phyloP scores from a whole-genome alignment of 345 rosid genomes.

The Salix purpurea region DNA sequence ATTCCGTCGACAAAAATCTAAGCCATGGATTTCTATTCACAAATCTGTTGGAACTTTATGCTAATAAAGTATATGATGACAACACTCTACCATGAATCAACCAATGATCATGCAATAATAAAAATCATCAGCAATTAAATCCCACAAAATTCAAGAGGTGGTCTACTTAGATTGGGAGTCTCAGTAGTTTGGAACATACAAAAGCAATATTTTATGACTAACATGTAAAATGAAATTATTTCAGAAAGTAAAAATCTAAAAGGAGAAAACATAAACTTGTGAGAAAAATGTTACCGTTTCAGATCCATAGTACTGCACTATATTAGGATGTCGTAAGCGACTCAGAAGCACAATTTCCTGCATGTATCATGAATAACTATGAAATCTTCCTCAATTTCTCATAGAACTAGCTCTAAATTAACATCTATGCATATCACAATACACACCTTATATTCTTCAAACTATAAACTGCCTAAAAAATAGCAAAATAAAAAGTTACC shows the following conservation, averaged over 20 bases:
- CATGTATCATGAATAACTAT: slow-evolving; percentile 4
- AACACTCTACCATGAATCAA: not conserved
- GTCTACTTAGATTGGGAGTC: not conserved
- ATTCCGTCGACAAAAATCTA: not conserved
- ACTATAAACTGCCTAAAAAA: not conserved
- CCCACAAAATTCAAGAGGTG: not conserved
- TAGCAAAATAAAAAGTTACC: slow-evolving; percentile 30
- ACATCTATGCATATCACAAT: not conserved
- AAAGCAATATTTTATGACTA: not conserved
- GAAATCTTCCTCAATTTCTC: slow-evolving; percentile 1
- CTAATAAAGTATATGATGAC: not conserved
- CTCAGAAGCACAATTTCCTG: slow-evolving; percentile 69
- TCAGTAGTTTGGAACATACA: not conserved
- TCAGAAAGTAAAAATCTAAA: not conserved
- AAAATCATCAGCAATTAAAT: not conserved
- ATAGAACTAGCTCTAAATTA: not conserved
- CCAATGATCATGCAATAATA: not conserved
- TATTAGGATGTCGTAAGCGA: slow-evolving; percentile 63
- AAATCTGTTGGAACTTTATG: not conserved
- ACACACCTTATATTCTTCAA: not conserved
- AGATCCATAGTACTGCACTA: slow-evolving; percentile 73
- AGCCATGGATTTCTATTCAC: not conserved
- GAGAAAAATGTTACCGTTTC: slow-evolving; percentile 35
- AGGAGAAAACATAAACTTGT: not conserved
- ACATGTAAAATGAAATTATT: not conserved